Evolutionary conservation across 805 yeast species (phyloP), one percentile per base, ranked within the genome.

Genomic region (Hagleromyces aurorensis): DNA sequence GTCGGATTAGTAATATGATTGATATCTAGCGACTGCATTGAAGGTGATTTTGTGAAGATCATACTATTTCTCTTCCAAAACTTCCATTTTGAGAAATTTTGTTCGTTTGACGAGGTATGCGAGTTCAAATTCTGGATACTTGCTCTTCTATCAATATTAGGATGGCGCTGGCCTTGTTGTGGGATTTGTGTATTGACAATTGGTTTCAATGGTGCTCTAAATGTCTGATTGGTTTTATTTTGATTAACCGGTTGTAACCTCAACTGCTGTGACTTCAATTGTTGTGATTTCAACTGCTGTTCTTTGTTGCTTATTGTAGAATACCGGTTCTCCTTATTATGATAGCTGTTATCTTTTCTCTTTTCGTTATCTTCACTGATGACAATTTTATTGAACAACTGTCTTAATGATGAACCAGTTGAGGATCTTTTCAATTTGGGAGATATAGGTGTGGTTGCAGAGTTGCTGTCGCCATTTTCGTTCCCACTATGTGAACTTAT

Each of bases 361-460:
- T 48, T 51, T 32, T 44, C 45, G 16, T 33, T 37, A 10, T 47
- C 48, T 34, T 44, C 50, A 21, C 36, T 34, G 23, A 44, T 23
- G 9, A 37, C 47, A 19, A 54, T 50, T 15, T 50, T 48, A 22
- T 47, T 49, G 13, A 54, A 43, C 32, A 52, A 29, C 22, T 52
- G 55, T 24, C 52, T 51, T 24, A 54, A 37, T 3, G 59, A 52
- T 3, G 54, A 46, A 13, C 58, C 48, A 2, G 59, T 54, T 1
- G 57, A 50, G 5, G 55, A 48, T 23, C 59, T 40, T 23, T 51
- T 42, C 25, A 41, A 20, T 16, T 27, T 12, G 12, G 15, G 21
- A 10, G 45, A 36, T 3, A 23, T 16, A 4, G 37, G 29, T 7
- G 40, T 36, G 7, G 39, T 34, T 14, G 30, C 32, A 11, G 29